Conservation (phyloP, 192 early-diverging fungal species). For the Podila epicladia region DNA sequence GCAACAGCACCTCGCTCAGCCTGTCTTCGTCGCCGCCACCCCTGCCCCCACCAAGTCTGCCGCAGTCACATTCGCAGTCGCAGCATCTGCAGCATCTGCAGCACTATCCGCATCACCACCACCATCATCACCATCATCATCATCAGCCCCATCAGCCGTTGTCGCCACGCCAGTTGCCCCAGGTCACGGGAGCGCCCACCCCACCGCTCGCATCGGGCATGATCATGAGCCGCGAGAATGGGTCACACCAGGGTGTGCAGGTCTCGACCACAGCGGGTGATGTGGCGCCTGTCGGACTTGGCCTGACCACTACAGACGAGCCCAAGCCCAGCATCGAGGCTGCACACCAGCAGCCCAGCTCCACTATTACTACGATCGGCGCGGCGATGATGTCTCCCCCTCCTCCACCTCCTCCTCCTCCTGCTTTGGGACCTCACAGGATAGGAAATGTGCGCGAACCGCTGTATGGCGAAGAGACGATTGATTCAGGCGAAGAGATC, state of each 20-base stretch:
- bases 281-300: no score
- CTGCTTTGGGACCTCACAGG: background rate
- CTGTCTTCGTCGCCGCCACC: constrained; percentile 17
- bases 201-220: background rate
- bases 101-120: constrained; percentile 5
- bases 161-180: constrained; percentile 17
- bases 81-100: constrained; percentile 1
- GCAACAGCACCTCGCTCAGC: constrained; percentile 40
- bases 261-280: no score
- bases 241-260: no score
- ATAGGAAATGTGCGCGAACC: constrained; percentile 16
- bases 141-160: background rate
- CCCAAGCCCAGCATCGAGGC: no score
- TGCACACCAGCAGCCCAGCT: background rate
- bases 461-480: constrained; percentile 61
- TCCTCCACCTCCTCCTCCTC: background rate
- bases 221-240: no score
- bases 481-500: constrained; percentile 82
- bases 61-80: background rate
- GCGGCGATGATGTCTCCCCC: background rate
- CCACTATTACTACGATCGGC: background rate
- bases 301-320: no score
- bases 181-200: constrained; percentile 17
- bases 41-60: background rate
- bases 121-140: background rate